Base-by-base conservation (phyloP, 73 alveolate species). In the Chromera velia region DNA sequence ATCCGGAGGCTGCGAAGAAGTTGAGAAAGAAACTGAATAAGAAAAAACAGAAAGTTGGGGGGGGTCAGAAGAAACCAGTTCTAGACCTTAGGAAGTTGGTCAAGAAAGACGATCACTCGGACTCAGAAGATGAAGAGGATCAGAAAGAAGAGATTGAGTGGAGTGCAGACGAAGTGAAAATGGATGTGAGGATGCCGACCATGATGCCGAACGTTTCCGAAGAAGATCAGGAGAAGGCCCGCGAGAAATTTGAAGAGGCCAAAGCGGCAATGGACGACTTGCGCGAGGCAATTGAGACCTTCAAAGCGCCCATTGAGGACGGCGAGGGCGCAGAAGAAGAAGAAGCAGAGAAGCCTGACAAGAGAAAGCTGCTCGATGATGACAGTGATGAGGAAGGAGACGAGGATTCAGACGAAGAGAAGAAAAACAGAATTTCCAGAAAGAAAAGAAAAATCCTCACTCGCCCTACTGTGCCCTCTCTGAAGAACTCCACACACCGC, bases 391-490 rank as follows among this genome's bases (percentile, higher is more conserved):
- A n/a, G 33, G 72, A 80, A n/a, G 80, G 76, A 18, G 86, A 73
- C 28, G 81, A 68, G 74, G 72, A 82, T 30, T 68, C 28, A 1
- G 74, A 86, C 34, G 74, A 80, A 72, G 69, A 81, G 72, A 68
- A 68, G 63, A 87, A 81, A 62, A 31, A 67, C 62, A 65, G 82
- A 72, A 49, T 87, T 55, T 64, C 88, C 0, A 87, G 77, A 81
- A 88, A 74, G 85, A 28, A 83, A 69, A 30, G 63, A 55, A 88
- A 84, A 62, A 46, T 68, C 33, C 32, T 76, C 84, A 83, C 81
- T 0, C 74, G 90, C 45, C 79, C 80, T 85, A 70, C 73, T 33
- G 90, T 88, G 0, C 70, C 85, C 31, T 87, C 83, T 31, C 55
- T 40, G 22, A 40, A 40, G 13, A 4, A 40, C 22, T 7, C 55